Conservation (phyloP, 2,329 filamentous ascomycete genomes). For the Dryadomyces quercus-mongolicae region DNA sequence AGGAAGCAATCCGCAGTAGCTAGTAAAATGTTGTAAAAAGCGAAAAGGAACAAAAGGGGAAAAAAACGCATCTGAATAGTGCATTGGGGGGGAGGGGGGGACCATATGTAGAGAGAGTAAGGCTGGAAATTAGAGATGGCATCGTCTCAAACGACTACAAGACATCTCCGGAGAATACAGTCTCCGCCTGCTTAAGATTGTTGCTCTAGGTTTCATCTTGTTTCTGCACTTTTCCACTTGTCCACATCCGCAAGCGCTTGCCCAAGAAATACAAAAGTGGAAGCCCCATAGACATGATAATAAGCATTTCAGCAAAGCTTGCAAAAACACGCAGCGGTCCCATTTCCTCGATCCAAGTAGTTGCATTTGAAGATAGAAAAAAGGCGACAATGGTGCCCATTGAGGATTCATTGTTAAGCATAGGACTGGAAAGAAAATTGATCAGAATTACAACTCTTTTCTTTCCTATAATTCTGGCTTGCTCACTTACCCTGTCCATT, state of each 20-base stretch:
- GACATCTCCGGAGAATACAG: too few relatives aligned
- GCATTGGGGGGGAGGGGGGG: too few relatives aligned
- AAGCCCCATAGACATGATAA: conserved; percentile 17
- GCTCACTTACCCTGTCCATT: conserved; percentile 14
- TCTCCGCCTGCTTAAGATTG: neutral
- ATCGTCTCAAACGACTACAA: too few relatives aligned
- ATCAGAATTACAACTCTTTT: neutral
- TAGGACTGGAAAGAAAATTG: conserved; percentile 9
- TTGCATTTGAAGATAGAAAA: conserved; percentile 19
- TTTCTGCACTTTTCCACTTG: conserved; percentile 14
- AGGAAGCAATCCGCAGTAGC: too few relatives aligned
- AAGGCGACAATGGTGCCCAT: conserved; percentile 19
- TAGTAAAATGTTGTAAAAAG: too few relatives aligned
- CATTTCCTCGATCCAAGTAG: conserved; percentile 18
- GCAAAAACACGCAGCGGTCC: conserved; percentile 17
- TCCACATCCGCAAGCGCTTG: conserved; percentile 17
- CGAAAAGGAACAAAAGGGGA: too few relatives aligned
- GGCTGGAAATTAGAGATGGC: too few relatives aligned
- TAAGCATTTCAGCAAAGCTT: conserved; percentile 20
- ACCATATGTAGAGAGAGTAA: too few relatives aligned
- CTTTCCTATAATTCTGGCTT: too few relatives aligned
- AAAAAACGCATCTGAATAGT: too few relatives aligned
- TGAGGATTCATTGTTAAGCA: conserved; percentile 21
- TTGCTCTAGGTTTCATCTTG: neutral
- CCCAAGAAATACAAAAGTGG: conserved; percentile 17